A percentile compares a stretch with the other conserved stretches of the same genome.
These are phyloP conservation scores for Hymenotorrendiella dingleyae DNA, from an alignment of 2,329 filamentous ascomycete species.

Conservation along the genomic window DNA sequence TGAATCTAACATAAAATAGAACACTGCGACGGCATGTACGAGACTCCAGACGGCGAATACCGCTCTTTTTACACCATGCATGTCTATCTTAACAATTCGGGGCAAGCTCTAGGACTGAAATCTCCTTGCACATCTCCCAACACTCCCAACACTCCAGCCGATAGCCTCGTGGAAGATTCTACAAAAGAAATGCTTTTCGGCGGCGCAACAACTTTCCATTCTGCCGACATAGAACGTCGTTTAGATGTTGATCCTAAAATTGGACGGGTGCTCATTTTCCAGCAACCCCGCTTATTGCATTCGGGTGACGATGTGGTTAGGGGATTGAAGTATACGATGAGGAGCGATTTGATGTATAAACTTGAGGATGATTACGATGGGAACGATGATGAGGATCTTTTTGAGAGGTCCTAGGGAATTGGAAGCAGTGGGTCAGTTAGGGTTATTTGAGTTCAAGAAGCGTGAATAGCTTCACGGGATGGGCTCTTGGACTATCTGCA, in stretches of 20 bases:
- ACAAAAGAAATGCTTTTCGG: conserved; percentile 31
- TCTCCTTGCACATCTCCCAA: too few species aligned
- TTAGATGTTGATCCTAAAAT: conserved; percentile 50
- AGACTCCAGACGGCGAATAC: conserved; percentile 21
- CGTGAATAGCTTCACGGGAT: too few species aligned
- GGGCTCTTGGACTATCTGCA: too few species aligned
- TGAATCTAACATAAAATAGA: too few species aligned
- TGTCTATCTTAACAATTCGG: conserved; percentile 47
- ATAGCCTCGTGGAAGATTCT: conserved; percentile 9
- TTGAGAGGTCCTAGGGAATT: neutral
- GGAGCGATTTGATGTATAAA: conserved; percentile 49
- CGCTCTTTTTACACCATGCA: conserved; percentile 47
- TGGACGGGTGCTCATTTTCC: conserved; percentile 55
- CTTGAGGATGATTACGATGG: conserved; percentile 12
- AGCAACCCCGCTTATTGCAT: conserved; percentile 47
- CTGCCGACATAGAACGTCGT: conserved; percentile 35
- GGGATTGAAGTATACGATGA: conserved; percentile 51
- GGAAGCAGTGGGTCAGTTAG: too few species aligned
- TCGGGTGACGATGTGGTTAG: conserved; percentile 45
- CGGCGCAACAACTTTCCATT: conserved; percentile 51
- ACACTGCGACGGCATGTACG: conserved; percentile 63
- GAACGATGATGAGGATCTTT: neutral
- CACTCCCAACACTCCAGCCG: conserved; percentile 6
- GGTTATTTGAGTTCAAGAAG: too few species aligned
- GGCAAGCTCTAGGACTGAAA: conserved; percentile 36